Evolutionary conservation across 106 monocot genomes (phyloP), one percentile per base, ranked within the genome.

Genomic region (Dioscorea alata): DNA sequence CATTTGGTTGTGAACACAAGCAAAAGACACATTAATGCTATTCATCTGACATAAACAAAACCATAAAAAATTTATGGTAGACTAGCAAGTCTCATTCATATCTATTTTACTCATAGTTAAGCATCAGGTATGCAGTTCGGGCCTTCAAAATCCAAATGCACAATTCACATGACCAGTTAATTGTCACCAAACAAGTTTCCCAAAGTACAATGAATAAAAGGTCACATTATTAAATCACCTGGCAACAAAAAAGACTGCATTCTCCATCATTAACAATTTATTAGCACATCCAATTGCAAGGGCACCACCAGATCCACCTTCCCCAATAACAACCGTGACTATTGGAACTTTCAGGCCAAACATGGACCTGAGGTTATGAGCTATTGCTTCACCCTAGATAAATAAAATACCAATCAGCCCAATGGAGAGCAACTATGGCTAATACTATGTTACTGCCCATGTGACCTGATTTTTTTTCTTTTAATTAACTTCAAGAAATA

Each of bases 271-370:
- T 52, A 81, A 79, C 62, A 95, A 52, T 71, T 95, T 95, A 64
- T 95, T 95, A 54, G 94, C 76, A 76, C 94, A 95, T 33, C 83
- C 90, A 77, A 91, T 91, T 64, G 94, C 94, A 75, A 95, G 91
- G 33, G 94, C 94, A 50, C 94, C 91, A 79, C 94, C 94, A 69
- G 94, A 95, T 63, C 94, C 94, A 82, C 94, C 94, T 88, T 95
- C 94, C 65, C 91, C 90, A 68, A 95, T 91, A 20, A 91, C 91
- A 80, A 91, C 83, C 59, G 86, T 74, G 12, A 95, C 80, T 64
- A 88, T 80, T 79, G 94, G 94, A 57, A 91, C 88, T 61, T 85
- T 95, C 54, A 91, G 23, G 33, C 91, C 81, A 77, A 95, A 95
- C 94, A 95, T 95, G 73, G 74, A 53, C 69, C 91, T 88, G 73